phyloP scores from a whole-genome alignment of 495 filamentous ascomycete genomes.

The Rusavskia elegans region DNA sequence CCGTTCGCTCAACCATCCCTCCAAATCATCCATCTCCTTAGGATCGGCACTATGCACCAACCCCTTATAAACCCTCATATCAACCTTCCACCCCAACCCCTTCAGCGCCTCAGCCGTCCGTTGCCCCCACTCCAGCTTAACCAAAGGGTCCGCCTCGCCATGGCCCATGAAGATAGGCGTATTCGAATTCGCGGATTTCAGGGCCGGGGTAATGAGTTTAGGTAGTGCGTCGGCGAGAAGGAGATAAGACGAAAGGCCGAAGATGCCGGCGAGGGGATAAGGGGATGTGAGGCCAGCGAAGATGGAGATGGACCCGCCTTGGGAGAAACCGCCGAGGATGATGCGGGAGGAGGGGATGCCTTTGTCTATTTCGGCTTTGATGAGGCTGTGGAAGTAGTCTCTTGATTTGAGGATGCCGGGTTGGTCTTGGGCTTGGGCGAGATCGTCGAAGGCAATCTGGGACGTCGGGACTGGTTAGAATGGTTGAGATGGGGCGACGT shows the following conservation, averaged over 20 bases:
- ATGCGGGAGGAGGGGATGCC: conserved; percentile 75
- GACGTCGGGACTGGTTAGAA: not conserved
- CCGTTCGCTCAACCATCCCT: conserved; percentile 50
- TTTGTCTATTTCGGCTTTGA: conserved; percentile 66
- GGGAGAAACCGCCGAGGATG: conserved; percentile 57
- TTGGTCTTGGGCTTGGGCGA: conserved; percentile 58
- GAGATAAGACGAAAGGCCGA: conserved; percentile 73
- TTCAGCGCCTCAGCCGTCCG: conserved; percentile 45
- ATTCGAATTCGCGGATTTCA: conserved; percentile 45
- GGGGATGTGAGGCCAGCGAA: conserved; percentile 55
- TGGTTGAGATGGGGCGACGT: not conserved
- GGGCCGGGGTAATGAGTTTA: conserved; percentile 42
- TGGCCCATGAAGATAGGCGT: conserved; percentile 85
- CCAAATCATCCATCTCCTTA: conserved; percentile 70
- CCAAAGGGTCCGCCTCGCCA: conserved; percentile 55
- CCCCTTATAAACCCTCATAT: conserved; percentile 58
- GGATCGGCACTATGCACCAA: conserved; percentile 64
- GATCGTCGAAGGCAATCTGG: conserved; percentile 14
- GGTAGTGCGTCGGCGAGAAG: conserved; percentile 56
- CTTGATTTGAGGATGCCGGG: conserved; percentile 56
- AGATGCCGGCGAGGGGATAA: conserved; percentile 70
- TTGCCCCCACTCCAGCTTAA: conserved; percentile 51
- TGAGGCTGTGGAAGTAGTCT: conserved; percentile 62
- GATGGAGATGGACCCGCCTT: conserved; percentile 44
- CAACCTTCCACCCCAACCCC: conserved; percentile 50